Base-by-base conservation (phyloP, 2,329 filamentous ascomycete genomes). In the Fonsecaea multimorphosa region DNA sequence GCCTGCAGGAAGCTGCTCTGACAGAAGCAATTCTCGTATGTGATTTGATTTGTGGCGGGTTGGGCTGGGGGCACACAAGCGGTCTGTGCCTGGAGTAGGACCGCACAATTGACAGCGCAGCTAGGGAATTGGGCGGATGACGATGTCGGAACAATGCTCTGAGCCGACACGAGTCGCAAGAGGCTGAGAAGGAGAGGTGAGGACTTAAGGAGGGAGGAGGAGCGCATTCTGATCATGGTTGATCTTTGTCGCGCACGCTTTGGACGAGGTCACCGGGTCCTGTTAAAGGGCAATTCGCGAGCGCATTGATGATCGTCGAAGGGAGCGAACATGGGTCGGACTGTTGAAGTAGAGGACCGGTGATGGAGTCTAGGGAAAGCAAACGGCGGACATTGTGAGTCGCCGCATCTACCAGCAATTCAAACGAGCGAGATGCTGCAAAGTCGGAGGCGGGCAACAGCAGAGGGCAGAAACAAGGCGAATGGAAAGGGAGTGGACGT, bases 11-110 rank as follows among this genome's bases (percentile, higher is more conserved):
- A 79, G 12, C 81, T 69, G 57, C 89, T 87, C 72, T 83, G 80
- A 79, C 92, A 96, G 80, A 96, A 93, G 78, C 92, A 96, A 38
- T 83, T 81, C 58, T 86, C 82, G 76, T 90, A 91, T 51, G 82
- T 84, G 22, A 76, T 73, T 46, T 83, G 76, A 55, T 83, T 81
- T 57, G 83, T 82, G 6, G 78, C 76, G 4, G 84, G 76, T 2
- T 78, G 81, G 3, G 85, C 85, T 9, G 80, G 78, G 2, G 89
- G 89, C 1, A 89, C 84, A 77, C 92, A 96, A 67, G 82, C 86
- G 53, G 84, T 85, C 74, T 93, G 91, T 64, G 90, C 91, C 76
- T 91, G 85, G 74, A 84, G 87, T 52, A 92, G 85, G 31, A 80
- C 75, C 51, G 84, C 82, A 73, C 90, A 92, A 54, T 74, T 68